Percentiles rank a stretch among this genome's conserved stretches.
These are phyloP conservation scores for Hypholoma sublateritium DNA, from an alignment of 768 basidiomycete species.

Conservation along the genomic window DNA sequence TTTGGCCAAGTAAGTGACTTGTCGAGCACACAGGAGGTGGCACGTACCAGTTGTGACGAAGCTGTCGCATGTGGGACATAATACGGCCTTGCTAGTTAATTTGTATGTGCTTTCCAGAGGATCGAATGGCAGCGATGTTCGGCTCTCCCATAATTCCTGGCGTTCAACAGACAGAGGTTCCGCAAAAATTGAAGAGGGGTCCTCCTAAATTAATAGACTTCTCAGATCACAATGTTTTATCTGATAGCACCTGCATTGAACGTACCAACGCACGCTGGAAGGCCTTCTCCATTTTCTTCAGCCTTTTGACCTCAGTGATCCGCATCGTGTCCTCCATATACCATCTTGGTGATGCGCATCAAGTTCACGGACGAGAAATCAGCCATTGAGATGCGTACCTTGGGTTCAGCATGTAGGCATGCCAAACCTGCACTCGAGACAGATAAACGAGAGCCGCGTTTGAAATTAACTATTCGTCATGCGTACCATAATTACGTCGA, in stretches of 20 bases:
- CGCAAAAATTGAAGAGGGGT: slow-evolving; percentile 10
- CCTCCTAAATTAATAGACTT: slow-evolving; percentile 3
- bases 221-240: neutral
- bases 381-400: slow-evolving; percentile 11
- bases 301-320: slow-evolving; percentile 15
- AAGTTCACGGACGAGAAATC: neutral
- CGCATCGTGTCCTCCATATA: slow-evolving; percentile 32
- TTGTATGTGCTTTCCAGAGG: slow-evolving; percentile 15
- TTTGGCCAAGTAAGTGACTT: neutral
- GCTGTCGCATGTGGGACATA: slow-evolving; percentile 28
- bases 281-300: slow-evolving; percentile 20
- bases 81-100: slow-evolving; percentile 16
- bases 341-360: slow-evolving; percentile 20
- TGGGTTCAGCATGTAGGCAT: slow-evolving; percentile 35
- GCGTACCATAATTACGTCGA: slow-evolving; percentile 37
- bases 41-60: slow-evolving; percentile 25
- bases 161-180: slow-evolving; percentile 12
- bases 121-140: slow-evolving; percentile 16
- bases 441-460: neutral
- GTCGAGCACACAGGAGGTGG: neutral
- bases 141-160: slow-evolving; percentile 15
- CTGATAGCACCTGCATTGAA: neutral
- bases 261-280: slow-evolving; percentile 21
- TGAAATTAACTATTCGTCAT: neutral
- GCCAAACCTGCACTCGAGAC: slow-evolving; percentile 27